A percentile compares a stretch with the other conserved stretches of the same genome.
phyloP scores from a whole-genome alignment of 2,329 filamentous ascomycete species.

The Curvularia sp. region DNA sequence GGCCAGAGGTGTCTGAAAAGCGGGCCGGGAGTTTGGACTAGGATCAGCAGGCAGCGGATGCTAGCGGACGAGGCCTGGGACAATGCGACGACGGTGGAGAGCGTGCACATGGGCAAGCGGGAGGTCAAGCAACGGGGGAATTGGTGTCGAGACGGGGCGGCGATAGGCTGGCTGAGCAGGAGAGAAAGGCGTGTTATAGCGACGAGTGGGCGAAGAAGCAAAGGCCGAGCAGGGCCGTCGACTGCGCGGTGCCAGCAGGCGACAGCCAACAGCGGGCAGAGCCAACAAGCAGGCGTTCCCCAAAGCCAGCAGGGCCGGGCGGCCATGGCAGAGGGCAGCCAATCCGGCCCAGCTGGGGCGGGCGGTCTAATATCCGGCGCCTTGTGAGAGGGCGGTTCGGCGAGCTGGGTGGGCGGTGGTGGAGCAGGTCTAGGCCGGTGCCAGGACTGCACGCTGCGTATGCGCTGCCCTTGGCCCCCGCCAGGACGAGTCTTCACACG shows the following conservation, averaged over 20 bases:
- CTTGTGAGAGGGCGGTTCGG: slow-evolving; percentile 7
- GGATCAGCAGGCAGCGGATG: slow-evolving; percentile 18
- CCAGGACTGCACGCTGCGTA: slow-evolving; percentile 4
- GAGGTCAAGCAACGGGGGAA: neutral
- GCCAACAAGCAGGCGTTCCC: neutral
- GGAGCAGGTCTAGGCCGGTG: slow-evolving; percentile 11
- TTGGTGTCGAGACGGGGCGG: neutral
- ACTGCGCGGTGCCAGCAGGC: slow-evolving; percentile 4
- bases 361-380: slow-evolving; percentile 7
- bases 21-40: slow-evolving; percentile 18
- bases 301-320: neutral
- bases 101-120: slow-evolving; percentile 15
- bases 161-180: neutral
- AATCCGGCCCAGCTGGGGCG: neutral
- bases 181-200: slow-evolving; percentile 6
- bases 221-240: slow-evolving; percentile 1
- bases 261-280: neutral
- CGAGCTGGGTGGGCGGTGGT: slow-evolving; percentile 10
- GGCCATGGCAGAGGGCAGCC: neutral
- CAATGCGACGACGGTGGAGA: slow-evolving; percentile 15
- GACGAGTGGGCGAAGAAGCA: slow-evolving; percentile 14
- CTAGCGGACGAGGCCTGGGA: slow-evolving; percentile 15
- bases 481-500: no score
- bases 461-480: neutral
- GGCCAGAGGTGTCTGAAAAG: slow-evolving; percentile 19